phyloP scores from a whole-genome alignment of 345 rosid species.

The Geranium rotundifolium region DNA sequence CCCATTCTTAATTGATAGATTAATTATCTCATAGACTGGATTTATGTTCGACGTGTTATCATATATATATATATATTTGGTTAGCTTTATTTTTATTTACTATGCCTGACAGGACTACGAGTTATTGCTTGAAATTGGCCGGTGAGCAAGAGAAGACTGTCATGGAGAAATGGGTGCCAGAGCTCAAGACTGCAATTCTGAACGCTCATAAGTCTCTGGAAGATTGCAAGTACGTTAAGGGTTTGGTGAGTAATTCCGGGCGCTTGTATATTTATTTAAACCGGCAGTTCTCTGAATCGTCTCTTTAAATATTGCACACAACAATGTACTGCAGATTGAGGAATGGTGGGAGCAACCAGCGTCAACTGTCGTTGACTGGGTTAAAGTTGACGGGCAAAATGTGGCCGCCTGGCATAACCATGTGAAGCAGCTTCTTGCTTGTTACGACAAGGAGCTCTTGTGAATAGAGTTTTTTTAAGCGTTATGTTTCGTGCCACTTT shows the following conservation, averaged over 20 bases:
- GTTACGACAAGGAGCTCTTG: slow-evolving; percentile 58
- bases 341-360: slow-evolving; percentile 99
- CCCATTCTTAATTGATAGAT: no score
- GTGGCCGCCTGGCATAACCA: slow-evolving; percentile 87
- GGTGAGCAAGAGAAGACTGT: slow-evolving; percentile 72
- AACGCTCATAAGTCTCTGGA: slow-evolving; percentile 63
- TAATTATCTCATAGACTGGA: neutral
- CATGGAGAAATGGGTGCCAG: slow-evolving; percentile 76
- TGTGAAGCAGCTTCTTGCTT: slow-evolving; percentile 80
- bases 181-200: slow-evolving; percentile 50
- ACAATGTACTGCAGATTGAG: slow-evolving; percentile 43
- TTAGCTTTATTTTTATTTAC: slow-evolving; percentile 5
- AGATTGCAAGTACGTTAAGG: slow-evolving; percentile 67
- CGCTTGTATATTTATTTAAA: neutral
- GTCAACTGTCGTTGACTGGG: slow-evolving; percentile 86
- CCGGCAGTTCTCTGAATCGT: neutral
- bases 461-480: slow-evolving; percentile 7
- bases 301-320: neutral
- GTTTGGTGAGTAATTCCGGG: slow-evolving; percentile 51
- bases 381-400: slow-evolving; percentile 66
- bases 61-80: neutral
- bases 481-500: no score
- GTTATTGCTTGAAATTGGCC: slow-evolving; percentile 67
- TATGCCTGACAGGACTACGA: slow-evolving; percentile 48
- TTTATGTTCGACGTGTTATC: neutral